Base-by-base conservation (phyloP, 441 rosid genomes). In the Syzygium malaccense region DNA sequence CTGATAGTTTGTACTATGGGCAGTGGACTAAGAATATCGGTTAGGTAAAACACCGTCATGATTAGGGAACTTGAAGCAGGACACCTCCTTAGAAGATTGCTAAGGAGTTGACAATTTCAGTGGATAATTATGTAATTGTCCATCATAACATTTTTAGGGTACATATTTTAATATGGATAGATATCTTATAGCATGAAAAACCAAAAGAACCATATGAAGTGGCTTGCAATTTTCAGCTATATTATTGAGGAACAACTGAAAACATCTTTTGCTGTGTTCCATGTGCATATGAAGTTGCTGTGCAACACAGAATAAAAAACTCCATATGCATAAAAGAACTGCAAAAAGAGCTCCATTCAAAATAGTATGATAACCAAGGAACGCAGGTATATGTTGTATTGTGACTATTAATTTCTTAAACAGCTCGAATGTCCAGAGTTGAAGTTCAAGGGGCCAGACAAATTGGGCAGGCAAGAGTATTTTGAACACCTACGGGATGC, bases 341-440 rank as follows among this genome's bases (percentile, higher is more conserved):
- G 28, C 83, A 75, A 37, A 71, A 75, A 75, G 51, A 75, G 83
- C 83, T 71, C 45, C 83, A 23, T 37, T 37, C 4, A 75, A 75
- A 75, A 37, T 75, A 71, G 28, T 55, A 11, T 30, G 26, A 33
- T 26, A 84, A 28, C 14, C 4, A 20, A 32, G 66, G 56, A 55
- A 32, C 19, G 51, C 12, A 54, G 20, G 45, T 33, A 19, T 54
- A 54, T 37, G 48, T 15, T 30, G n/a, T 11, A 20, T 55, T 26
- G 33, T 85, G 30, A 55, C 28, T 33, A 55, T 86, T 93, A 88
- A 93, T 91, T 71, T 89, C 90, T 26, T 92, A 90, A 93, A 91
- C 98, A 98, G 99, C 87, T 98, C 94, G 99, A 98, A 93, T 95
- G 92, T 93, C 99, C 99, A 89, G 98, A 97, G 88, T 91, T 98